phyloP scores from a whole-genome alignment of 202 grass and related monocot genomes.

The Alloteropsis angusta region DNA sequence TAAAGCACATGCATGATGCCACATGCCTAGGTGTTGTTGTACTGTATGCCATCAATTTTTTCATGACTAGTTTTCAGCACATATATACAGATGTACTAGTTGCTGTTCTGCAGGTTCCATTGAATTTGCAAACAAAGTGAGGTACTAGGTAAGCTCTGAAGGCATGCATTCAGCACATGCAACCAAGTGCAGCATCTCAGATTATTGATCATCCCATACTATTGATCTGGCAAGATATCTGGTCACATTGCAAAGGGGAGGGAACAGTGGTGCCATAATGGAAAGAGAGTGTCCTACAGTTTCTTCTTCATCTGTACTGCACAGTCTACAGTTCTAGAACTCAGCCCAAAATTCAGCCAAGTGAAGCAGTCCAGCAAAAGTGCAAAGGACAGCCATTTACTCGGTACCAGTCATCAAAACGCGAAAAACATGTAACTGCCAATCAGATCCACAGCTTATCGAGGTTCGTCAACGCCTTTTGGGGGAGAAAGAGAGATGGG shows the following conservation, averaged over 20 bases:
- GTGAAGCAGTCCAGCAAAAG: neutral
- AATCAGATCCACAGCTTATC: neutral
- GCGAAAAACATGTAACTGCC: too few species aligned
- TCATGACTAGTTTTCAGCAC: neutral
- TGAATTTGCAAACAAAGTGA: neutral
- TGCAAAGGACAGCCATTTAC: conserved; percentile 15
- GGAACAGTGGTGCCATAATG: too few species aligned
- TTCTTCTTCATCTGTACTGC: neutral
- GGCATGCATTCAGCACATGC: neutral
- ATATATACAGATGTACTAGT: neutral
- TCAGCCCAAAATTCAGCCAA: neutral
- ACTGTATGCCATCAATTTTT: neutral
- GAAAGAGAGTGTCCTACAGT: neutral
- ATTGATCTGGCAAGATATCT: neutral
- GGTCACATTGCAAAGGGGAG: neutral
- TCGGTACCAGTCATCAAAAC: neutral
- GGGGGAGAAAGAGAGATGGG: too few species aligned
- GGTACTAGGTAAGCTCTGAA: neutral
- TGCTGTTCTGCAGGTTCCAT: neutral
- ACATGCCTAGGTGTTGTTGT: neutral
- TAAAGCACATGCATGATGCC: conserved; percentile 5
- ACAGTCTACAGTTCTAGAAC: neutral
- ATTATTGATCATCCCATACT: neutral
- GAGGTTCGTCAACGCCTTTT: neutral
- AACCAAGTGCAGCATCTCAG: neutral